Evolutionary conservation across 176 grass and related monocot genomes (phyloP), one percentile per base, ranked within the genome.

Genomic region (Thinopyrum elongatum): DNA sequence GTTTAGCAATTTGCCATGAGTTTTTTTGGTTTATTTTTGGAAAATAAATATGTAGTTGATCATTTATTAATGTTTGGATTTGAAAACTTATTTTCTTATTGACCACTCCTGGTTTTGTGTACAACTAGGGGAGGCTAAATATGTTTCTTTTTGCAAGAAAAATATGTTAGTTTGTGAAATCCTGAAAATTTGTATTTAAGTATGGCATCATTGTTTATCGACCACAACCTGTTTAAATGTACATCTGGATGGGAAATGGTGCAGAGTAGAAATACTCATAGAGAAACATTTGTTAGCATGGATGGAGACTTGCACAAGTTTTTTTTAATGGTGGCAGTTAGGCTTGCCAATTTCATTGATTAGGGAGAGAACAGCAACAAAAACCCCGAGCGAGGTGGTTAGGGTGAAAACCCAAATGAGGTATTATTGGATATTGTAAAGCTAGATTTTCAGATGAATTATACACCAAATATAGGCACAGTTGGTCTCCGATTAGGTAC

Each of bases 351-450:
- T 35, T 35, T 35, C 34, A 35, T 35, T 35, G 34, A 35, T 35
- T 35, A 35, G 34, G 34, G 34, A 35, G 34, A 35, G 34, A 35
- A 35, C 34, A 35, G 34, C 34, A 35, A 35, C 34, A 35, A 35
- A 35, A 35, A 35, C 34, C 34, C 34, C 34, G 7, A 35, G 34
- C 34, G 34, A 35, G 34, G 34, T 35, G 34, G 34, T 35, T 6
- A 35, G 34, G 34, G 34, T 35, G 34, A 35, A 35, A 35, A 35
- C 34, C 34, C 34, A 35, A 35, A 35, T 5, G 34, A 35, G 34
- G 96, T 92, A 98, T 95, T 74, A 98, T 98, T 91, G 96, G 96
- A 27, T 95, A 93, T 84, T 98, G 93, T 61, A 98, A 94, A 92
- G 88, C 82, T 60, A 93, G 95, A 70, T 90, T 98, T 85, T 98